Evolutionary conservation across 257 asterid genomes (phyloP).

Genomic region (Mitragyna speciosa): DNA sequence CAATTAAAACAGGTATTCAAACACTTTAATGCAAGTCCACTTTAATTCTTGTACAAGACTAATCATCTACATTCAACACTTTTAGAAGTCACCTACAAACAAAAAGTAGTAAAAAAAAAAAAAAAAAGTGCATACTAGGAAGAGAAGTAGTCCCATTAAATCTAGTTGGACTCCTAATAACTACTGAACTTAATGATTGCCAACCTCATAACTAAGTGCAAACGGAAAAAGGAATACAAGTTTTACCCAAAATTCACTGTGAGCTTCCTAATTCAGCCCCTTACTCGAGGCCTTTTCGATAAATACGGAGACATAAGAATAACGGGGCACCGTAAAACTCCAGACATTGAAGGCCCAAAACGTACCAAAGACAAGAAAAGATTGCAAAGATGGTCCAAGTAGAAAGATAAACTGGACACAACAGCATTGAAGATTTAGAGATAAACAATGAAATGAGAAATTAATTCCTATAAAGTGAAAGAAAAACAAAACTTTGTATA

Average conservation of each 20-base stretch:
- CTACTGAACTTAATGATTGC: not conserved
- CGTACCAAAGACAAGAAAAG: not conserved
- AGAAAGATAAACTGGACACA: not conserved
- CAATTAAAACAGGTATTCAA: not conserved
- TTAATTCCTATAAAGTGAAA: not conserved
- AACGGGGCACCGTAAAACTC: not conserved
- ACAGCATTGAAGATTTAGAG: no score
- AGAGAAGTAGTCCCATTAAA: not conserved
- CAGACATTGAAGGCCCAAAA: not conserved
- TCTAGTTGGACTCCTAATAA: not conserved
- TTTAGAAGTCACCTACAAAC: not conserved
- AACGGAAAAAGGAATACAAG: not conserved
- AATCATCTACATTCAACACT: not conserved
- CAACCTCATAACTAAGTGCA: not conserved
- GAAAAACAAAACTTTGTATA: not conserved
- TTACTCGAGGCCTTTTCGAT: not conserved
- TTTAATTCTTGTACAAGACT: not conserved
- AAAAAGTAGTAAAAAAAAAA: not conserved
- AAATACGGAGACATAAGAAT: not conserved
- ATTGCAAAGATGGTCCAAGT: not conserved
- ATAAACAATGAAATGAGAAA: not conserved
- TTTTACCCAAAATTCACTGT: not conserved
- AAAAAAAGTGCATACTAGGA: not conserved
- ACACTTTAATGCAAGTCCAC: not conserved
- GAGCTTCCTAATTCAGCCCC: not conserved